Percentiles rank a stretch among this genome's conserved stretches.
These are phyloP conservation scores for Tulasnella sp. DNA, from an alignment of 768 basidiomycete species.

Conservation along the genomic window DNA sequence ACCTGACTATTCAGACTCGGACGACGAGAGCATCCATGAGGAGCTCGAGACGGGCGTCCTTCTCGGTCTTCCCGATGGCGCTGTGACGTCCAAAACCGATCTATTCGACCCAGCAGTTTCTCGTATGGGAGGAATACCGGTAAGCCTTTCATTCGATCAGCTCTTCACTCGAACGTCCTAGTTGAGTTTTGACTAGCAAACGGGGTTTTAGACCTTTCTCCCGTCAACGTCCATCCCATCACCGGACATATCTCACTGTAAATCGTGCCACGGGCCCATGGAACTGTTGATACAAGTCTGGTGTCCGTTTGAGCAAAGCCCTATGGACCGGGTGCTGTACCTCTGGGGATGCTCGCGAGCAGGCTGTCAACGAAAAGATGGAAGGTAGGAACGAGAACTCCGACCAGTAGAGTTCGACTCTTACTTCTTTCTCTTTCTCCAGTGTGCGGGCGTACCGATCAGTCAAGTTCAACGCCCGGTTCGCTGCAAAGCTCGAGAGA, in stretches of 20 bases:
- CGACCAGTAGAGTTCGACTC: not conserved
- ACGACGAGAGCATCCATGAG: constrained; percentile 48
- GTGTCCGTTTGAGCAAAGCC: constrained; percentile 81
- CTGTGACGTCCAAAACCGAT: constrained; percentile 49
- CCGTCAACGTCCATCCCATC: constrained; percentile 38
- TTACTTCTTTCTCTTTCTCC: constrained; percentile 14
- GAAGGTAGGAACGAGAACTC: constrained; percentile 50
- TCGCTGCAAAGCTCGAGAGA: constrained; percentile 62
- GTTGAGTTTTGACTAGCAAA: not conserved
- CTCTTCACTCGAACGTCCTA: not conserved
- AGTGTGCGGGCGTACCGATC: constrained; percentile 81
- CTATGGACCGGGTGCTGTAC: constrained; percentile 77
- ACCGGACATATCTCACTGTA: constrained; percentile 59
- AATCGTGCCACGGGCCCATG: constrained; percentile 63
- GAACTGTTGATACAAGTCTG: constrained; percentile 79
- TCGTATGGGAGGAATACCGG: constrained; percentile 83
- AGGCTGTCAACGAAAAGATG: constrained; percentile 64
- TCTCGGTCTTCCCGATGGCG: constrained; percentile 74
- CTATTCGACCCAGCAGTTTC: constrained; percentile 73
- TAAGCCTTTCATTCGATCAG: constrained; percentile 42
- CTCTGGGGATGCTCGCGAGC: constrained; percentile 72
- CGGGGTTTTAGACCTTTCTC: constrained; percentile 49
- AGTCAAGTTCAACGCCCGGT: constrained; percentile 59
- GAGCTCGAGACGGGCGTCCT: constrained; percentile 50
- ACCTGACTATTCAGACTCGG: constrained; percentile 69